Conservation (phyloP, 768 basidiomycete genomes). For the Macrocybe gigantea region DNA sequence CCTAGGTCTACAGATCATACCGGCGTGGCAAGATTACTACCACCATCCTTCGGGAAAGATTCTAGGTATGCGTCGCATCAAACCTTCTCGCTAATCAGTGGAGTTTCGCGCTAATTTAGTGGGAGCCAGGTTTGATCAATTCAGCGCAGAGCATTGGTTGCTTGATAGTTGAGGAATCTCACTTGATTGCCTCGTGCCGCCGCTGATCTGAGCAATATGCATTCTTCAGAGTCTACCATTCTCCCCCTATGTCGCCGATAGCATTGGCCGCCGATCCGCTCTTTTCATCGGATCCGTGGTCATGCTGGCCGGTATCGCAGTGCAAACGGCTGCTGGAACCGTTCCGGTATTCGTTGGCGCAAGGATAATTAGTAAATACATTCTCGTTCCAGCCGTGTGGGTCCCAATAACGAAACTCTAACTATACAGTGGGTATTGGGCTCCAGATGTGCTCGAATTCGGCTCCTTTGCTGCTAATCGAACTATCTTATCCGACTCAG, state of each 20-base stretch:
- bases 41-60: constrained; percentile 42
- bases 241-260: constrained; percentile 55
- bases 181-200: neutral
- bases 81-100: neutral
- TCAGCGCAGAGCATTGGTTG: constrained; percentile 60
- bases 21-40: constrained; percentile 57
- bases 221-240: constrained; percentile 51
- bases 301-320: constrained; percentile 58
- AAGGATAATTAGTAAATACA: constrained; percentile 43
- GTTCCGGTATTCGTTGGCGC: constrained; percentile 52
- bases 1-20: constrained; percentile 61
- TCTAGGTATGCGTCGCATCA: constrained; percentile 30
- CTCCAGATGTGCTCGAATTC: constrained; percentile 58
- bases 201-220: constrained; percentile 1
- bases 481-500: constrained; percentile 68
- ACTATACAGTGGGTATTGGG: constrained; percentile 53
- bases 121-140: constrained; percentile 50
- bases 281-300: constrained; percentile 56
- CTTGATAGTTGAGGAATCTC: constrained; percentile 29
- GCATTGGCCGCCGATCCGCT: constrained; percentile 52
- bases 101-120: no score
- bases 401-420: neutral
- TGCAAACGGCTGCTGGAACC: constrained; percentile 43
- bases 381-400: constrained; percentile 1
- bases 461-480: constrained; percentile 57